Evolutionary conservation across 495 filamentous ascomycete species (phyloP), one percentile per base, ranked within the genome.

Genomic region (Neurospora tetrasperma): DNA sequence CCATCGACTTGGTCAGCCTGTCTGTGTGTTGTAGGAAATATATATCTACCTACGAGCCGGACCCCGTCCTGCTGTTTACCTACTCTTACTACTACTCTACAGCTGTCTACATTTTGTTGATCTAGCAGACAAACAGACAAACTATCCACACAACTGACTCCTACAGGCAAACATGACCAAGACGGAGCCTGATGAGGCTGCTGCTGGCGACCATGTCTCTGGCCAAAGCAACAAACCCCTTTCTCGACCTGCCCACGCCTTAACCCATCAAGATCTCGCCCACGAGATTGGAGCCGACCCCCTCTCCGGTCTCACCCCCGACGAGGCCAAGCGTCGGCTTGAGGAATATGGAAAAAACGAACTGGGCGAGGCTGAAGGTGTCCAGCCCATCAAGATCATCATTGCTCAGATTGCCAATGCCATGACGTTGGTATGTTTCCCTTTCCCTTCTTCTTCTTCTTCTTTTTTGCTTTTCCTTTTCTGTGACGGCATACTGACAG

Each of bases 241-340:
- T 23, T 88, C 86, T 10, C 80, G 82, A 62, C 90, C 90, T 9
- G 89, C 92, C 18, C 92, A 94, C 76, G 83, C 88, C 46, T 84
- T 95, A 38, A 74, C 86, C 20, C 81, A 77, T 75, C 80, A 85
- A 42, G 80, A 87, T 73, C 82, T 90, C 71, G 83, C 89, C 71
- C 74, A 80, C 11, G 88, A 94, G 78, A 83, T 93, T 20, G 78
- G 80, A 4, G 86, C 88, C 74, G 84, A 93, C 78, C 73, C 80
- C 11, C 86, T 90, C 14, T 79, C 75, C 5, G 84, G 84, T 38
- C 80, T 86, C 74, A 75, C 76, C 3, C 46, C 71, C n/a, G 70
- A 69, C 44, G 82, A 85, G 69, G 84, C 83, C 43, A 78, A 78
- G 75, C 76, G 74, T 70, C 84, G 83, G 18, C 79, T 88, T 42